A percentile compares a stretch with the other conserved stretches of the same genome.
Conservation (phyloP, 495 filamentous ascomycete species). For the Hypoxylon rickii region DNA sequence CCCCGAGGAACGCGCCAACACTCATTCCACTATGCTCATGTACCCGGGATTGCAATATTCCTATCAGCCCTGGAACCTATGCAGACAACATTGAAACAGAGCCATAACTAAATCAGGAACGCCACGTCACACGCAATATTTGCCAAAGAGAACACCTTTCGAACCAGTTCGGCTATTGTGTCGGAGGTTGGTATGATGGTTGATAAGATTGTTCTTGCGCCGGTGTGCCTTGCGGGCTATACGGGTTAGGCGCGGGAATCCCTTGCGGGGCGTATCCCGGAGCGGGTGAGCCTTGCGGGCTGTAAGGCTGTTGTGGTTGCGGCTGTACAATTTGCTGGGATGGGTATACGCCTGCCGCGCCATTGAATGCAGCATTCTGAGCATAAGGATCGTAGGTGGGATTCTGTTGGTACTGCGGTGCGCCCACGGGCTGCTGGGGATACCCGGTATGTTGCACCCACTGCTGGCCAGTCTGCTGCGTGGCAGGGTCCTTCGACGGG, state of each 20-base stretch:
- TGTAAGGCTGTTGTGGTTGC: constrained; percentile 8
- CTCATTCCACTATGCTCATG: neutral
- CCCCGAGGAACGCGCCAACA: too few species aligned
- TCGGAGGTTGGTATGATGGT: constrained; percentile 6
- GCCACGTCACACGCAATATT: constrained; percentile 5
- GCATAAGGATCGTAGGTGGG: constrained; percentile 31
- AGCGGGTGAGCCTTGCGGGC: constrained; percentile 16
- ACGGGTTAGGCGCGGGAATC: constrained; percentile 7
- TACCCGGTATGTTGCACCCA: constrained; percentile 33
- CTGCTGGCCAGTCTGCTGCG: constrained; percentile 31
- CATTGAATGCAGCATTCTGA: constrained; percentile 27
- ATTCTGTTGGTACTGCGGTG: constrained; percentile 25
- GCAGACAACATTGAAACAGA: neutral
- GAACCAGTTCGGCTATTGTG: neutral
- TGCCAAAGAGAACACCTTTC: neutral
- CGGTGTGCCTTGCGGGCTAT: constrained; percentile 23
- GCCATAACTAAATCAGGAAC: too few species aligned
- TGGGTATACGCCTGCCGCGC: constrained; percentile 23
- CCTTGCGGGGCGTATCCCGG: constrained; percentile 14
- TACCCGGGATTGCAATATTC: neutral
- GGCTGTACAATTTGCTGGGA: constrained; percentile 11
- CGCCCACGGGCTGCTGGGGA: constrained; percentile 23
- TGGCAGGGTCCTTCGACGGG: constrained; percentile 31
- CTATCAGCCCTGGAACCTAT: neutral
- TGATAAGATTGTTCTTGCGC: constrained; percentile 17